Percentiles rank a stretch among this genome's conserved stretches.
These are phyloP conservation scores for Areca catechu DNA, from an alignment of 176 grass and related monocot genomes.

Conservation along the genomic window DNA sequence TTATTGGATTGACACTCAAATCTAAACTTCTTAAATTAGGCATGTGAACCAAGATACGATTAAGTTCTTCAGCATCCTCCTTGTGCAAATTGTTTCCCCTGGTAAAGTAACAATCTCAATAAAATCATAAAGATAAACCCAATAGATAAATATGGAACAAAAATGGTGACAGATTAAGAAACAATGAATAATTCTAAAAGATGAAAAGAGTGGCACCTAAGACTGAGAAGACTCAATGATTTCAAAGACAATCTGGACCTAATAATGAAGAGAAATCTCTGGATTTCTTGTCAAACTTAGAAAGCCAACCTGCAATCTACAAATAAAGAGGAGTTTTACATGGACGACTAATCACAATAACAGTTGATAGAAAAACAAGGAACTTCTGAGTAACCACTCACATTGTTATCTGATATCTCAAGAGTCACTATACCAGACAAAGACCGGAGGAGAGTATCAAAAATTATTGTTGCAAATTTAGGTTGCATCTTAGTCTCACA, in stretches of 20 bases:
- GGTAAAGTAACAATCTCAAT: constrained; percentile 1
- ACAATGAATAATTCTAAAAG: background rate
- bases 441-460: constrained; percentile 29
- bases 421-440: constrained; percentile 35
- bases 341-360: background rate
- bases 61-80: constrained; percentile 58
- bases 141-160: constrained; percentile 1
- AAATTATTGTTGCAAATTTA: constrained; percentile 38
- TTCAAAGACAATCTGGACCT: constrained; percentile 26
- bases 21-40: constrained; percentile 67
- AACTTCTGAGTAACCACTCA: constrained; percentile 26
- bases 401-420: constrained; percentile 49
- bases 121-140: no score
- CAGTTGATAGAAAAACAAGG: background rate
- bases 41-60: constrained; percentile 56
- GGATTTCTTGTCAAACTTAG: constrained; percentile 6
- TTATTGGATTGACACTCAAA: constrained; percentile 78
- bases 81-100: constrained; percentile 72
- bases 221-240: constrained; percentile 37
- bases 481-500: constrained; percentile 37
- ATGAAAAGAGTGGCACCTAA: constrained; percentile 29
- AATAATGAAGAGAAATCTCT: constrained; percentile 15
- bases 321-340: background rate
- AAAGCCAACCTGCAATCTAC: constrained; percentile 38
- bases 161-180: constrained; percentile 7